phyloP scores from a whole-genome alignment of 495 filamentous ascomycete genomes.

The Margaritispora aquatica region DNA sequence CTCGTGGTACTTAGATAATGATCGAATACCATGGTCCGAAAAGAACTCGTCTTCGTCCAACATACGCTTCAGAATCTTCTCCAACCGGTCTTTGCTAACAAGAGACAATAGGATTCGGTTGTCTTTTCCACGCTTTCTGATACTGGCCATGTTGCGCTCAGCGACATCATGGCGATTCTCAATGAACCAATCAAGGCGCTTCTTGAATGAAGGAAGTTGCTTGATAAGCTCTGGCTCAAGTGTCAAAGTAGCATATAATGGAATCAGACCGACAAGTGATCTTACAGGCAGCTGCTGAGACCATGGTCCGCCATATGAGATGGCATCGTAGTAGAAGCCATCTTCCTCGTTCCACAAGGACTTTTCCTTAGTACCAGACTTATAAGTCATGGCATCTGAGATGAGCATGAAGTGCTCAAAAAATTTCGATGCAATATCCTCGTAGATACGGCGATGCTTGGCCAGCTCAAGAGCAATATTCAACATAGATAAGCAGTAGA shows the following conservation, averaged over 20 bases:
- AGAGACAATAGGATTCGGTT: constrained; percentile 79
- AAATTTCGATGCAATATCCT: constrained; percentile 97
- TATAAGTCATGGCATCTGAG: constrained; percentile 94
- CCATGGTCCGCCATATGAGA: constrained; percentile 89
- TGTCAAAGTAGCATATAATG: constrained; percentile 84
- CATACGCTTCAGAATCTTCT: constrained; percentile 84
- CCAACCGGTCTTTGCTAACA: constrained; percentile 81
- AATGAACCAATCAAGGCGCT: constrained; percentile 86
- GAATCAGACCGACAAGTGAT: constrained; percentile 89
- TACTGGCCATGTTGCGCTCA: constrained; percentile 87
- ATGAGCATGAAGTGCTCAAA: constrained; percentile 98
- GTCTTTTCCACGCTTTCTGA: constrained; percentile 81
- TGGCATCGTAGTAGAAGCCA: constrained; percentile 97
- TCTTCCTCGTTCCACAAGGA: constrained; percentile 95
- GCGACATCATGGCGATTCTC: constrained; percentile 78
- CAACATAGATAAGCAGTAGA: constrained; percentile 91
- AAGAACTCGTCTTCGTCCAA: constrained; percentile 92
- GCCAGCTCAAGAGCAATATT: constrained; percentile 93
- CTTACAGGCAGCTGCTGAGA: constrained; percentile 86
- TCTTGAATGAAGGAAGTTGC: constrained; percentile 89
- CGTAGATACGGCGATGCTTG: constrained; percentile 92
- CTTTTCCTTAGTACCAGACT: constrained; percentile 66
- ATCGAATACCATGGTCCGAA: constrained; percentile 83
- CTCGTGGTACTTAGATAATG: constrained; percentile 88
- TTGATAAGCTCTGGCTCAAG: constrained; percentile 91